Conservation (phyloP, 108 stramenopile species). For the Stephanodiscus triporus region DNA sequence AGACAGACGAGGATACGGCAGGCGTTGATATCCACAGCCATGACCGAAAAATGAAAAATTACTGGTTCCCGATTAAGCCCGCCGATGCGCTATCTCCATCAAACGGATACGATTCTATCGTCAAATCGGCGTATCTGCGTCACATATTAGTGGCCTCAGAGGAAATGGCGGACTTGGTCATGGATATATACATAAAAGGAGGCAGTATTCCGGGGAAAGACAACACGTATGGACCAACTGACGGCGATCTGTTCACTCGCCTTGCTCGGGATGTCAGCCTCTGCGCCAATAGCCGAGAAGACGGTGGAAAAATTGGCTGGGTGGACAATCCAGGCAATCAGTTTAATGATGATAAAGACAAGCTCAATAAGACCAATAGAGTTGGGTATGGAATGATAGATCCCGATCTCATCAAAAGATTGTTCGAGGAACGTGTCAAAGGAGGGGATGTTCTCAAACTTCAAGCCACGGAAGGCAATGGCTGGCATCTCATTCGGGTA, state of each 20-base stretch:
- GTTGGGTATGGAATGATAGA: slow-evolving; percentile 58
- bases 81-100: slow-evolving; percentile 46
- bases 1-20: slow-evolving; percentile 15
- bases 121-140: slow-evolving; percentile 46
- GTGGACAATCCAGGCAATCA: slow-evolving; percentile 55
- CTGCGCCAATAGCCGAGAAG: slow-evolving; percentile 60
- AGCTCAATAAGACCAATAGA: slow-evolving; percentile 27
- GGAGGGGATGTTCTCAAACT: slow-evolving; percentile 80
- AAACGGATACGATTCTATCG: slow-evolving; percentile 51
- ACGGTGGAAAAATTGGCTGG: slow-evolving; percentile 81
- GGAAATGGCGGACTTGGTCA: slow-evolving; percentile 65
- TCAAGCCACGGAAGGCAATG: slow-evolving; percentile 24
- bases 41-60: slow-evolving; percentile 22
- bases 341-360: slow-evolving; percentile 7
- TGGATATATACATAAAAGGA: slow-evolving; percentile 51
- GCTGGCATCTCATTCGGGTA: slow-evolving; percentile 70
- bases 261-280: slow-evolving; percentile 70
- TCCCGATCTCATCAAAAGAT: slow-evolving; percentile 51
- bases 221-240: slow-evolving; percentile 41
- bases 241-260: slow-evolving; percentile 60
- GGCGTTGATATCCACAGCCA: neutral
- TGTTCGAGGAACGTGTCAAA: slow-evolving; percentile 74
- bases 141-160: slow-evolving; percentile 80
- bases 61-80: slow-evolving; percentile 47
- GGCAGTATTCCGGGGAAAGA: slow-evolving; percentile 14